Conservation (phyloP, 2,329 filamentous ascomycete genomes). For the Leptographium radiaticola region DNA sequence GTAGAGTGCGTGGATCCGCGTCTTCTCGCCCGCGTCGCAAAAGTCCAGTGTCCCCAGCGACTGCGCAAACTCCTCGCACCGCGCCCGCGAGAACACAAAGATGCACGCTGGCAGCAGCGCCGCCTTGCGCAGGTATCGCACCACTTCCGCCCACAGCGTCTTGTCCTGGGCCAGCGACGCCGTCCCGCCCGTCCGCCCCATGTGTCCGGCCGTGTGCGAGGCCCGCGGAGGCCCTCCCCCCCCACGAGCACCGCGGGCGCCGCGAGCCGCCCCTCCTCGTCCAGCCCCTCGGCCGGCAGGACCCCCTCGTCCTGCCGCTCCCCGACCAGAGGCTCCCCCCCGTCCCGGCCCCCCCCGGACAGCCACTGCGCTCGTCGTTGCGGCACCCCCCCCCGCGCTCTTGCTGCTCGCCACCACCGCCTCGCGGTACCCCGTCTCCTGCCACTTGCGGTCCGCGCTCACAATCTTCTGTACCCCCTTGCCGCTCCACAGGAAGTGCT, state of each 20-base stretch:
- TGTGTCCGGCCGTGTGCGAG: conserved; percentile 61
- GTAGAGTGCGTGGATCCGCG: conserved; percentile 92
- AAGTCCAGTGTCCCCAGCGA: conserved; percentile 92
- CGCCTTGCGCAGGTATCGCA: conserved; percentile 79
- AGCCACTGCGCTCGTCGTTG: neutral
- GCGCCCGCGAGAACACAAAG: conserved; percentile 96
- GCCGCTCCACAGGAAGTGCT: conserved; percentile 92
- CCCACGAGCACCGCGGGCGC: conserved; percentile 31
- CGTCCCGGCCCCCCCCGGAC: conserved; percentile 11
- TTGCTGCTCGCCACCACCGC: conserved; percentile 11
- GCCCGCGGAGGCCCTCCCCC: conserved; percentile 45
- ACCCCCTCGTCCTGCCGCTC: conserved; percentile 23
- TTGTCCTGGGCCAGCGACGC: conserved; percentile 88
- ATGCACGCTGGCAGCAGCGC: conserved; percentile 85
- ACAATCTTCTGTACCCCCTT: conserved; percentile 94
- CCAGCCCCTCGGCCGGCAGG: conserved; percentile 42
- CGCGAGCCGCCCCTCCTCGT: conserved; percentile 21
- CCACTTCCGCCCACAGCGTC: conserved; percentile 91
- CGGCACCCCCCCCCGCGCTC: neutral
- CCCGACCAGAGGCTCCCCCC: conserved; percentile 21
- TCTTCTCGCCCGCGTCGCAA: conserved; percentile 87
- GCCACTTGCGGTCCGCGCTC: conserved; percentile 78
- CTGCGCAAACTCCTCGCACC: conserved; percentile 94
- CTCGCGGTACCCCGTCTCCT: conserved; percentile 90
- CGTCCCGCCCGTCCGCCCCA: conserved; percentile 76